phyloP scores from a whole-genome alignment of 78 protist genomes.

The Parvularia atlantis region DNA sequence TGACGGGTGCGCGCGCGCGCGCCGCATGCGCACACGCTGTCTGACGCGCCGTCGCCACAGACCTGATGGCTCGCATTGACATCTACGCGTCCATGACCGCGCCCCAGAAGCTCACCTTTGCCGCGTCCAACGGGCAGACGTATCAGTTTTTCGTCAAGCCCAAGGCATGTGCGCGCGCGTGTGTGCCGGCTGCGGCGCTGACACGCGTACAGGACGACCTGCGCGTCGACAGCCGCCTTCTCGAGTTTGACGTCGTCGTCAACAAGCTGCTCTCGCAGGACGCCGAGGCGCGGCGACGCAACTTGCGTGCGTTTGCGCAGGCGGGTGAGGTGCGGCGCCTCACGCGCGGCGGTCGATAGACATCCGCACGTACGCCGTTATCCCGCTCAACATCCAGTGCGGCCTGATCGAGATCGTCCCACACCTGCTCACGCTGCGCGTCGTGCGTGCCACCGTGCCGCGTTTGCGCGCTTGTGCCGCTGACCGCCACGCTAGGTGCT shows the following conservation, averaged over 20 bases:
- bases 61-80: constrained; percentile 33
- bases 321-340: too few relatives aligned
- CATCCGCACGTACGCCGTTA: constrained; percentile 64
- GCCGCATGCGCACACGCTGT: not conserved
- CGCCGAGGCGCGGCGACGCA: constrained; percentile 31
- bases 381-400: constrained; percentile 59
- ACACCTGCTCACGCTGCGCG: constrained; percentile 18
- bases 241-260: constrained; percentile 62
- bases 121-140: constrained; percentile 24
- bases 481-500: too few relatives aligned
- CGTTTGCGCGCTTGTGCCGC: too few relatives aligned
- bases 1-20: too few relatives aligned
- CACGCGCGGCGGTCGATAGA: not conserved
- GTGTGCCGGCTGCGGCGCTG: too few relatives aligned
- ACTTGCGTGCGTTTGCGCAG: too few relatives aligned
- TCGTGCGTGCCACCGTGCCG: too few relatives aligned
- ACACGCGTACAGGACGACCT: constrained; percentile 90
- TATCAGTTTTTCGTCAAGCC: constrained; percentile 66
- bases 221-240: constrained; percentile 68
- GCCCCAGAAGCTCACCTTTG: constrained; percentile 63
- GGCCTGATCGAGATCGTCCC: constrained; percentile 85
- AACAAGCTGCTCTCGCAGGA: constrained; percentile 51
- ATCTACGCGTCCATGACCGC: constrained; percentile 53
- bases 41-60: not conserved
- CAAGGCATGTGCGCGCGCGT: too few relatives aligned